Evolutionary conservation across 257 asterid species (phyloP), one percentile per base, ranked within the genome.

Genomic region (Petunia secreta): DNA sequence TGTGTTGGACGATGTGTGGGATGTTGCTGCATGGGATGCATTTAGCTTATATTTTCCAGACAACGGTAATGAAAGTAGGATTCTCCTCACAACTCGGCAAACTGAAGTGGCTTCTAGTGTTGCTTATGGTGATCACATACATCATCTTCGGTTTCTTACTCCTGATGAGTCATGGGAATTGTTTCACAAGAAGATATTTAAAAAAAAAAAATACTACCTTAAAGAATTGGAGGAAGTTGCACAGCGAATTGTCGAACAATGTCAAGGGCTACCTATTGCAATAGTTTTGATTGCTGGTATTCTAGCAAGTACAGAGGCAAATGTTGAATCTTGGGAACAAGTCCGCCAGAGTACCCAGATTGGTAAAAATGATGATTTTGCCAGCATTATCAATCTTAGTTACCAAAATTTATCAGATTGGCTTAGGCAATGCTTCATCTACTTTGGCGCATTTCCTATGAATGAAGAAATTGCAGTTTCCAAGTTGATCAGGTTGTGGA

Each of bases 1-100:
- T 25, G 79, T 87, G 2, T 4, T 87, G 58, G 90, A 89, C 40
- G 91, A 85, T n/a, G 75, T 87, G 3, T 89, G 89, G 92, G 83
- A 69, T 6, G 63, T 40, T 7, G 6, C 7, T 3, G 80, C 15
- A 1, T 75, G 74, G 75, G 4, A 82, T 39, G 38, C 9, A 3
- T 4, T 84, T n/a, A 80, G 54, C 36, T 2, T 1, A 14, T 52
- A 65, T 16, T 53, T 88, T 58, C 81, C 88, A 0, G 77, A 83
- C 37, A 64, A 82, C 8, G 25, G 53, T 0, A 76, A 43, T 8
- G 86, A 15, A 52, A 84, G 88, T 64, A 34, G 88, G 57, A 62
- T 89, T 75, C 0, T 89, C 15, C 34, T 86, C 6, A 85, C 88
- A 6, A 79, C 80, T 63, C 81, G 88, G 79, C 39, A 81, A 8